A percentile compares a stretch with the other conserved stretches of the same genome.
Conservation (phyloP, 352 stramenopile genomes). For the Phytopythium aichiense region DNA sequence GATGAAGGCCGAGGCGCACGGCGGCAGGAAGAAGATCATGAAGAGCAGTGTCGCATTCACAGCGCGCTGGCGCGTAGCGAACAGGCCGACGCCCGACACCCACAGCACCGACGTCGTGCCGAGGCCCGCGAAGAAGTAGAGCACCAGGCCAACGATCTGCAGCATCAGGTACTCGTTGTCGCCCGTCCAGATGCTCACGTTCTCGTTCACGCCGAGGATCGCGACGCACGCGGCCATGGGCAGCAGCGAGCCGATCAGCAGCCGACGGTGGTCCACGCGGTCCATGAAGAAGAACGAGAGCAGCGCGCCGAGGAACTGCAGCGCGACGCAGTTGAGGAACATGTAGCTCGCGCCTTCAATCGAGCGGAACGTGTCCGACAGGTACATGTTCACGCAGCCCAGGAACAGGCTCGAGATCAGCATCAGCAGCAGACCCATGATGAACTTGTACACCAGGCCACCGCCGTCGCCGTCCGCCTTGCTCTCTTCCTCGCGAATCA, state of each 20-base stretch:
- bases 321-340: slow-evolving; percentile 68
- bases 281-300: slow-evolving; percentile 89
- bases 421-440: slow-evolving; percentile 62
- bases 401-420: slow-evolving; percentile 63
- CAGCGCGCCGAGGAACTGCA: slow-evolving; percentile 68
- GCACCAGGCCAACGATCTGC: slow-evolving; percentile 58
- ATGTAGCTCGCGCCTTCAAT: slow-evolving; percentile 70
- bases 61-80: slow-evolving; percentile 56
- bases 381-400: slow-evolving; percentile 70
- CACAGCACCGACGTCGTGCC: slow-evolving; percentile 71
- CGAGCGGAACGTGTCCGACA: slow-evolving; percentile 51
- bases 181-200: slow-evolving; percentile 42
- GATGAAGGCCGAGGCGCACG: slow-evolving; percentile 39
- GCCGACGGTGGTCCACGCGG: slow-evolving; percentile 65
- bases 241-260: slow-evolving; percentile 67
- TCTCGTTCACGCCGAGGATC: slow-evolving; percentile 55
- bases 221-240: slow-evolving; percentile 41
- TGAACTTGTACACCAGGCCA: slow-evolving; percentile 55
- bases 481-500: slow-evolving; percentile 72
- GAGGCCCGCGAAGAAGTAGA: slow-evolving; percentile 80
- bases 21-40: slow-evolving; percentile 71
- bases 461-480: slow-evolving; percentile 27
- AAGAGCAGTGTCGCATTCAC: slow-evolving; percentile 67
- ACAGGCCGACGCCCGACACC: slow-evolving; percentile 69
- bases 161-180: slow-evolving; percentile 62